phyloP scores from a whole-genome alignment of 1,284 basidiomycete species.

The Exsudoporus floridanus region DNA sequence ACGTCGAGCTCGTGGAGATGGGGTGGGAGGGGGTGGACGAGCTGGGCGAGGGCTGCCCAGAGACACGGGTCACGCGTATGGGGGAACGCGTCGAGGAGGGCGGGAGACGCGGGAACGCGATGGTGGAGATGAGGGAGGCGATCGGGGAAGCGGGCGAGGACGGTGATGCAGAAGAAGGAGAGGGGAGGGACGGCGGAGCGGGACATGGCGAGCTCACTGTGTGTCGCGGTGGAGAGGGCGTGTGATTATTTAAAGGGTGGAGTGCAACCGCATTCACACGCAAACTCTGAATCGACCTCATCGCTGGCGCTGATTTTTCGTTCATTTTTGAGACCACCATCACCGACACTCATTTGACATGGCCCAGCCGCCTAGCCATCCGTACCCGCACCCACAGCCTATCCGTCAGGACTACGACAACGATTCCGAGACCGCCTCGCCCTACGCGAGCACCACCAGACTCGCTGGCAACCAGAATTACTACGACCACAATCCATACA shows the following conservation, averaged over 20 bases:
- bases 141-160: constrained; percentile 40
- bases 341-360: constrained; percentile 33
- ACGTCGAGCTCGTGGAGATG: constrained; percentile 44
- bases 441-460: constrained; percentile 35
- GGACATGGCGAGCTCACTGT: constrained; percentile 5
- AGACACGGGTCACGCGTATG: constrained; percentile 50
- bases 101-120: constrained; percentile 38
- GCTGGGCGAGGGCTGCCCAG: constrained; percentile 60
- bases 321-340: constrained; percentile 13
- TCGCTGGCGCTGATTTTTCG: constrained; percentile 25
- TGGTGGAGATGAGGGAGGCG: constrained; percentile 36
- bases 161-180: constrained; percentile 40
- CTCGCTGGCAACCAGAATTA: constrained; percentile 31
- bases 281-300: constrained; percentile 12
- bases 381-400: constrained; percentile 30
- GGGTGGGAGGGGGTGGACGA: constrained; percentile 53
- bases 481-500: constrained; percentile 28
- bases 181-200: constrained; percentile 39
- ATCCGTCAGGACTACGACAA: constrained; percentile 38
- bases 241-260: background rate
- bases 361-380: constrained; percentile 21
- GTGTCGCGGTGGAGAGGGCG: background rate
- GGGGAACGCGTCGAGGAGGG: constrained; percentile 15
- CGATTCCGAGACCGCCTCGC: constrained; percentile 31
- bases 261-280: constrained; percentile 21